Percentiles rank a stretch among this genome's conserved stretches.
These are phyloP conservation scores for Strigomonas galati DNA, from an alignment of 208 protist genomes.

Conservation along the genomic window DNA sequence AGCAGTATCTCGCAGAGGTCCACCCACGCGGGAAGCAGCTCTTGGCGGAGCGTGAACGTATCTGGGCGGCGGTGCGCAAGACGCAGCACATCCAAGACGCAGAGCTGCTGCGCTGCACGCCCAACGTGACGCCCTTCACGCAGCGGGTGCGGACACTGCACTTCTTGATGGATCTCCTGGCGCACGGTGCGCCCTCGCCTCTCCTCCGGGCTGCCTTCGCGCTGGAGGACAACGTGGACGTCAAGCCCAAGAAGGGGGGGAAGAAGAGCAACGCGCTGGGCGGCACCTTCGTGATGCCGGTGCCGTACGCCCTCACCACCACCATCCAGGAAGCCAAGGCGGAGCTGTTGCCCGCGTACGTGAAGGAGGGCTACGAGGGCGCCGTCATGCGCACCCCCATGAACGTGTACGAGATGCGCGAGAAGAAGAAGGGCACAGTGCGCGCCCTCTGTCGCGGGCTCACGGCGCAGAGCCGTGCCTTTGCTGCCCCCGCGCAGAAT, in stretches of 20 bases:
- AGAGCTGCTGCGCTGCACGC: conserved; percentile 66
- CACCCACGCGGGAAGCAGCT: conserved; percentile 5
- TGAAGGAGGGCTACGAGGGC: conserved; percentile 65
- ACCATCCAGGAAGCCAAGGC: conserved; percentile 55
- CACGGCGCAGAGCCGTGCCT: neutral
- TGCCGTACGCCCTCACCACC: conserved; percentile 50
- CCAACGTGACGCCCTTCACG: conserved; percentile 80
- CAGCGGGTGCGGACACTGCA: conserved; percentile 72
- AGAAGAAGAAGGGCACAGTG: conserved; percentile 63
- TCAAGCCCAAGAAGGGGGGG: neutral
- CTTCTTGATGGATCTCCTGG: conserved; percentile 63
- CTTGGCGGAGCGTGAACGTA: neutral
- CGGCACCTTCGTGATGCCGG: conserved; percentile 52
- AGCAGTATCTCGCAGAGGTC: neutral
- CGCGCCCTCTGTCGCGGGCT: conserved; percentile 23
- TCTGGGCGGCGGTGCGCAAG: conserved; percentile 2
- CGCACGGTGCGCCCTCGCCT: conserved; percentile 32
- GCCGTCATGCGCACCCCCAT: conserved; percentile 70
- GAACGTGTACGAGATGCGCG: conserved; percentile 76
- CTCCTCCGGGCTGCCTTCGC: conserved; percentile 39
- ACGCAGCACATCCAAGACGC: conserved; percentile 27
- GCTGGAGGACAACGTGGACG: conserved; percentile 8
- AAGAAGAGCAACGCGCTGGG: conserved; percentile 24
- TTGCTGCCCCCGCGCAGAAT: too few species aligned
- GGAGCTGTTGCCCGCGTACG: conserved; percentile 47